Evolutionary conservation across 805 yeast species (phyloP).

Genomic region (Candida ficus): DNA sequence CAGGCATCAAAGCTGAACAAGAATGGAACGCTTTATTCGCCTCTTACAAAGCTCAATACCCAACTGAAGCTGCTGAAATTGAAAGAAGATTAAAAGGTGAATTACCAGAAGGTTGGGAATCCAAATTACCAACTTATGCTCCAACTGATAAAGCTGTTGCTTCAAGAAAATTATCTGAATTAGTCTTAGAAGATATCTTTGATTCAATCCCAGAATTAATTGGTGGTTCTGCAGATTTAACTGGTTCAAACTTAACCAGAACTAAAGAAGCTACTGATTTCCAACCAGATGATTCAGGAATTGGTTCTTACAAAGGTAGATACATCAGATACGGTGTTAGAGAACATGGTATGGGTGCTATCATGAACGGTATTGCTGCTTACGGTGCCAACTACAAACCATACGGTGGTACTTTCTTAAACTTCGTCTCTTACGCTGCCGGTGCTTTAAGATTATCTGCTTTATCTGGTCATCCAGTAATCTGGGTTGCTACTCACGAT

Average conservation of each 20-base stretch:
- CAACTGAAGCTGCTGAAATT: conserved; percentile 73
- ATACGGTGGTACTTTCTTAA: conserved; percentile 97
- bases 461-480: conserved; percentile 74
- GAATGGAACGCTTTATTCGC: conserved; percentile 70
- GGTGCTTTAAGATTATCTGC: conserved; percentile 88
- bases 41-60: conserved; percentile 62
- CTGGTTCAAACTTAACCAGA: conserved; percentile 94
- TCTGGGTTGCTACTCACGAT: conserved; percentile 88
- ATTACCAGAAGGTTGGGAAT: conserved; percentile 81
- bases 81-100: conserved; percentile 70
- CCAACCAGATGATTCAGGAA: conserved; percentile 78
- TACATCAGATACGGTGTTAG: conserved; percentile 97
- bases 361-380: conserved; percentile 95
- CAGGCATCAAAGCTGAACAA: conserved; percentile 63
- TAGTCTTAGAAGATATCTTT: conserved; percentile 58
- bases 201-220: conserved; percentile 76
- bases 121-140: conserved; percentile 71
- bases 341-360: conserved; percentile 99
- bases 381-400: conserved; percentile 81
- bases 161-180: conserved; percentile 90
- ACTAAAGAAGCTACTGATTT: conserved; percentile 79
- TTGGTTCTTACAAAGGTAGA: conserved; percentile 88
- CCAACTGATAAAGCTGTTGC: conserved; percentile 81
- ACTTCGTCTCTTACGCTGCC: conserved; percentile 81
- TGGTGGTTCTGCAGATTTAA: conserved; percentile 98